These are phyloP conservation scores for Stentor roeselii DNA, from an alignment of 73 alveolate genomes.

Conservation along the genomic window DNA sequence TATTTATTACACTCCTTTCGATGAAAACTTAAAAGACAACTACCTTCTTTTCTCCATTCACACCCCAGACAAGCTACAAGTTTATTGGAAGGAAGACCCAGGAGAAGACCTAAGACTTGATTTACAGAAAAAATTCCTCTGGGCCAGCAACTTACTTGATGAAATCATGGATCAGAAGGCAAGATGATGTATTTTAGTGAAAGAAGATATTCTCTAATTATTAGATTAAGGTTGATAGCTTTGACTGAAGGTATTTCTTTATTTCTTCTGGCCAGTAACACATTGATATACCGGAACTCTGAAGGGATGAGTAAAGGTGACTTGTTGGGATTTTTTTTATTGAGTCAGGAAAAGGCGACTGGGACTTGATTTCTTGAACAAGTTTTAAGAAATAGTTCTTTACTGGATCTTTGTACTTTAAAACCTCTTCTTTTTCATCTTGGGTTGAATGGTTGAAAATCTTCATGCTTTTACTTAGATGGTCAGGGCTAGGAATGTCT, in stretches of 20 bases:
- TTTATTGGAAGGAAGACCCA: background rate
- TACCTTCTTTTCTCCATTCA: background rate
- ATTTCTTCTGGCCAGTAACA: background rate
- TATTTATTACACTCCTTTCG: background rate
- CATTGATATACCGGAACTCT: background rate
- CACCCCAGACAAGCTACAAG: background rate
- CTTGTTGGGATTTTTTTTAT: background rate
- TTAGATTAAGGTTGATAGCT: too few relatives aligned
- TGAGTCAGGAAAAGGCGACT: background rate
- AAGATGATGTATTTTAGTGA: too few relatives aligned
- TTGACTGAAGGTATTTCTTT: too few relatives aligned
- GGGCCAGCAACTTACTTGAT: background rate
- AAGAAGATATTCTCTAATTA: too few relatives aligned
- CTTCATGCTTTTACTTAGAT: too few relatives aligned
- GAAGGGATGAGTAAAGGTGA: background rate
- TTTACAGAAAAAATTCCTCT: background rate
- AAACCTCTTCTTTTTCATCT: background rate
- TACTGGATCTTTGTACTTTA: background rate
- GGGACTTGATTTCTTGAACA: background rate
- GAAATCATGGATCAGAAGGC: background rate
- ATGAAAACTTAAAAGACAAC: background rate
- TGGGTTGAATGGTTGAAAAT: too few relatives aligned
- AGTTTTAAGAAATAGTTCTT: background rate
- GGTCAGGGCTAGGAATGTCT: too few relatives aligned
- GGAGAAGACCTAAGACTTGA: background rate